Evolutionary conservation across 345 rosid genomes (phyloP).

Genomic region (Gossypium arboreum): DNA sequence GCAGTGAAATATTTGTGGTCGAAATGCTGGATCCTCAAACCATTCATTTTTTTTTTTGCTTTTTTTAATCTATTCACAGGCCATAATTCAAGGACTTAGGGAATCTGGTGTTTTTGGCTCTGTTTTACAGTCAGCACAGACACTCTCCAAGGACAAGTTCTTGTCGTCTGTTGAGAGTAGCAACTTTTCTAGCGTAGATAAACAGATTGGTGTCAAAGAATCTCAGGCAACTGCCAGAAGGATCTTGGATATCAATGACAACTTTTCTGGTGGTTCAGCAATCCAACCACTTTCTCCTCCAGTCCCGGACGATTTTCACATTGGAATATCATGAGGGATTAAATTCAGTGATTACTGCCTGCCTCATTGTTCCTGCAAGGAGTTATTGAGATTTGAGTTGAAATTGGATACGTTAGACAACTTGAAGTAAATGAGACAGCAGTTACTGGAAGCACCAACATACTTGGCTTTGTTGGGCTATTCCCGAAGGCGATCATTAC

Average conservation of each 20-base stretch:
- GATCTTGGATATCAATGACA: constrained; percentile 36
- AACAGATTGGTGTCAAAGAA: constrained; percentile 35
- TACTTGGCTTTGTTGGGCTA: constrained; percentile 27
- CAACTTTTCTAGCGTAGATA: constrained; percentile 28
- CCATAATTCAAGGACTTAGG: constrained; percentile 59
- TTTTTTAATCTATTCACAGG: constrained; percentile 33
- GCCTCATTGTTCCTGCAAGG: not conserved
- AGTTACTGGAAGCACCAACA: constrained; percentile 13
- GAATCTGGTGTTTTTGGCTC: constrained; percentile 69
- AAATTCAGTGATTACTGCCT: not conserved
- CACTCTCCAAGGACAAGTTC: constrained; percentile 26
- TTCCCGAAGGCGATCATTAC: constrained; percentile 39
- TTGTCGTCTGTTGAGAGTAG: constrained; percentile 29
- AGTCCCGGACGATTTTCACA: constrained; percentile 19
- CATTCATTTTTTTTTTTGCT: not conserved
- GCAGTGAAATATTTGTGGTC: not conserved
- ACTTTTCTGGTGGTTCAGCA: constrained; percentile 30
- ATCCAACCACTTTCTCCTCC: constrained; percentile 72
- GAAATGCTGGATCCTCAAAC: not conserved
- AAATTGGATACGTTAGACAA: not conserved
- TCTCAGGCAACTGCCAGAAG: constrained; percentile 46
- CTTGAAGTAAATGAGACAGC: not conserved
- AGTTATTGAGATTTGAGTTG: not conserved
- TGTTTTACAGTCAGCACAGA: constrained; percentile 44
- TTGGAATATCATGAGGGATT: constrained; percentile 17